Evolutionary conservation across 345 rosid genomes (phyloP).

Genomic region (Aquilaria yunnanensis): DNA sequence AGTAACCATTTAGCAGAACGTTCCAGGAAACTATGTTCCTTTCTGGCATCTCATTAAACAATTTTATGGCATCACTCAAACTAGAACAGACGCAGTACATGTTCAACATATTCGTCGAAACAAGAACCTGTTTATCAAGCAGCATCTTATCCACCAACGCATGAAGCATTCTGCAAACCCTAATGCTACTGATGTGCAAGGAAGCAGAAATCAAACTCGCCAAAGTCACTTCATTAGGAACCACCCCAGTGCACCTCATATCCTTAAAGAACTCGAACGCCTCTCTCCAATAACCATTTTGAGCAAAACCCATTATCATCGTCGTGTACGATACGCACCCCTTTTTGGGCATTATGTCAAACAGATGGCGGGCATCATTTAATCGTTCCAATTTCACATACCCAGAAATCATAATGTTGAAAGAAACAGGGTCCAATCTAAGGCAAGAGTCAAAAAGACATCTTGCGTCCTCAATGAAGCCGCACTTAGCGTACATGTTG

Average conservation of each 20-base stretch:
- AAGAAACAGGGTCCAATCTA: constrained; percentile 44
- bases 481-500: constrained; percentile 69
- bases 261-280: constrained; percentile 46
- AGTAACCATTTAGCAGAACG: constrained; percentile 81
- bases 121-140: constrained; percentile 36
- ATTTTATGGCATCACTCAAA: constrained; percentile 43
- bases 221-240: constrained; percentile 54
- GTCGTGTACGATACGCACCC: constrained; percentile 59
- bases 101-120: constrained; percentile 62
- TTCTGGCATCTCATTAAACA: constrained; percentile 67
- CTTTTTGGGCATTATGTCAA: constrained; percentile 53
- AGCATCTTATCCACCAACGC: constrained; percentile 46
- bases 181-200: constrained; percentile 43
- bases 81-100: constrained; percentile 56
- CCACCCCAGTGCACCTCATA: constrained; percentile 47
- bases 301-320: constrained; percentile 63
- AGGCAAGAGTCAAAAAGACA: constrained; percentile 29
- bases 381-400: constrained; percentile 39
- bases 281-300: constrained; percentile 36
- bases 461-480: constrained; percentile 43
- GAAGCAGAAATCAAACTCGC: constrained; percentile 49
- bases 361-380: constrained; percentile 48
- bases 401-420: constrained; percentile 63
- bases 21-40: constrained; percentile 71
- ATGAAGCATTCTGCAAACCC: constrained; percentile 59